Evolutionary conservation across 306 rosid genomes (phyloP).

Genomic region (Chamaecrista fasciculata): DNA sequence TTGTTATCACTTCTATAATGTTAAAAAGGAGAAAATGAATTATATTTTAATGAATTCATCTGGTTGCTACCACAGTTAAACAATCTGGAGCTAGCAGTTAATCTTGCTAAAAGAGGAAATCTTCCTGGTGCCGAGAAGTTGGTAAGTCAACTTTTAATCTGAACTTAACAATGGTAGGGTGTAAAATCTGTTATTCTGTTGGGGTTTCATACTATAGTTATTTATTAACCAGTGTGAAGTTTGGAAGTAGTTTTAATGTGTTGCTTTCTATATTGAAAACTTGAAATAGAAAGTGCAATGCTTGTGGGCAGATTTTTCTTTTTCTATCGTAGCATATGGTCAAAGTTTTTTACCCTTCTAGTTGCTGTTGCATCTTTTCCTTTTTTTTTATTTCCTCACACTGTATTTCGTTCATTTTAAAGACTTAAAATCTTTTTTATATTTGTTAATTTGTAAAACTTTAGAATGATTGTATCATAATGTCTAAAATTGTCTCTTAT

Average conservation of each 20-base stretch:
- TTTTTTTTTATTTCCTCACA: too few species aligned
- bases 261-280: not conserved
- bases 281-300: not conserved
- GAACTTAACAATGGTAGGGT: too few species aligned
- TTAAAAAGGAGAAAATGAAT: constrained; percentile 2
- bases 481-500: not conserved
- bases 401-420: constrained; percentile 11
- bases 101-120: constrained; percentile 98
- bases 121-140: constrained; percentile 99
- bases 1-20: constrained; percentile 22
- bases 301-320: not conserved
- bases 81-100: constrained; percentile 98
- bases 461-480: constrained; percentile 12
- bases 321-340: not conserved
- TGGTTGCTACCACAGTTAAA: constrained; percentile 57
- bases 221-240: constrained; percentile 18
- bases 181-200: constrained; percentile 5
- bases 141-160: constrained; percentile 50
- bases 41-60: constrained; percentile 12
- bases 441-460: not conserved
- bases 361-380: constrained; percentile 11
- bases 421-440: not conserved
- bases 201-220: constrained; percentile 1
- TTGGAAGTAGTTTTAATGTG: not conserved
- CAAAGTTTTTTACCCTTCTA: not conserved